Evolutionary conservation across 345 rosid genomes (phyloP), one percentile per base, ranked within the genome.

Genomic region (Combretum micranthum): DNA sequence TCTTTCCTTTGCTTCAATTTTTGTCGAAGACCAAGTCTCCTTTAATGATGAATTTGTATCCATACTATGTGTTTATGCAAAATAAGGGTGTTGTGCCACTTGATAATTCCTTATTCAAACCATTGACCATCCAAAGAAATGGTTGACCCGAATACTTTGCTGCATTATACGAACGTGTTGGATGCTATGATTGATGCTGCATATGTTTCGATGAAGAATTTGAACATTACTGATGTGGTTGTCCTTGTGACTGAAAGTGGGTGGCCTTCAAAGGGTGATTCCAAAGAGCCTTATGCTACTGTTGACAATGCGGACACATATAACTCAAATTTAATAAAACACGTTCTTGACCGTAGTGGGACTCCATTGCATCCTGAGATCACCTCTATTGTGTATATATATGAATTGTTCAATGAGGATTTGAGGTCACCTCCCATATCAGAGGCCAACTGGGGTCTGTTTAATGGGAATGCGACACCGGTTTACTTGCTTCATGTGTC

Each of bases 131-230:
- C 86, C 21, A 89, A 89, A 50, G 97, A 93, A 56, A 90, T 93
- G 99, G 97, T 93, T 58, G 99, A 93, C 64, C 96, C 97, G 1
- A 93, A 93, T 53, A 90, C 99, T 63, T 66, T 90, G 83, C 64
- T 89, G 62, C 97, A 87, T 66, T 93, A 93, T 76, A 87, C 95
- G 3, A 93, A 87, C 52, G 96, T 93, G 20, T 80, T 93, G 19
- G 99, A 93, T 58, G 97, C 97, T 12, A 83, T 87, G 99, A 76
- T 93, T 11, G 97, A 93, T 67, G 87, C 99, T 47, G 85, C 96
- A 0, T 90, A 83, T 65, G 84, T 83, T 39, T 87, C 99, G 0
- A 87, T 93, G 97, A 93, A 83, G 76, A 87, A 87, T 63, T 64
- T 93, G 54, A 93, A 93, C 62, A 64, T 93, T 23, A 76, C 95